phyloP scores from a whole-genome alignment of 306 rosid genomes.

The Casuarina cunninghamiana region DNA sequence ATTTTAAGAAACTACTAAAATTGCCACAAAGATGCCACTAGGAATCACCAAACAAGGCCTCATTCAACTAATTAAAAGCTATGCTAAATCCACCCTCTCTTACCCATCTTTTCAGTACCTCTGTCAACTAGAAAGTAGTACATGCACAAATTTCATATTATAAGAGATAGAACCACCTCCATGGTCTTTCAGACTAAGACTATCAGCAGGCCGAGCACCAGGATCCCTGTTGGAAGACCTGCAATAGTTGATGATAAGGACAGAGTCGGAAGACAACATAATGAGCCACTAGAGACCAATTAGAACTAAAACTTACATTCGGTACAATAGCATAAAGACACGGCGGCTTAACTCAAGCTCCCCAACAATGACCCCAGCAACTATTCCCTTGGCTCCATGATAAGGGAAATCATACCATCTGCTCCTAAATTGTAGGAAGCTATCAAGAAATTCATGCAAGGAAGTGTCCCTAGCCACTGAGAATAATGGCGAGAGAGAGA shows the following conservation, averaged over 20 bases:
- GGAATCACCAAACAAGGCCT: background rate
- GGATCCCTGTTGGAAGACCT: constrained; percentile 96
- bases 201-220: constrained; percentile 68
- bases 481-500: constrained; percentile 14
- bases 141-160: constrained; percentile 10
- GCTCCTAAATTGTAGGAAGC: constrained; percentile 83
- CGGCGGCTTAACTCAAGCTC: constrained; percentile 82
- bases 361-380: constrained; percentile 93
- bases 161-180: constrained; percentile 59
- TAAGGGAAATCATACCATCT: constrained; percentile 97
- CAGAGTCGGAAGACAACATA: constrained; percentile 4
- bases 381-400: constrained; percentile 67
- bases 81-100: background rate
- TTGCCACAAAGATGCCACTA: background rate
- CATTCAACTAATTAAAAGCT: background rate
- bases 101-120: background rate
- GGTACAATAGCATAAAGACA: constrained; percentile 88
- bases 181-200: constrained; percentile 74
- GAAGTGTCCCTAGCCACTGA: constrained; percentile 84
- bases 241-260: constrained; percentile 15
- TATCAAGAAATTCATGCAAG: constrained; percentile 83
- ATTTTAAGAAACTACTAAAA: background rate
- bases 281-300: constrained; percentile 14
- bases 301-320: constrained; percentile 66
- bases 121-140: background rate